Conservation (phyloP, 169 alveolate genomes). For the Theileria annulata region DNA sequence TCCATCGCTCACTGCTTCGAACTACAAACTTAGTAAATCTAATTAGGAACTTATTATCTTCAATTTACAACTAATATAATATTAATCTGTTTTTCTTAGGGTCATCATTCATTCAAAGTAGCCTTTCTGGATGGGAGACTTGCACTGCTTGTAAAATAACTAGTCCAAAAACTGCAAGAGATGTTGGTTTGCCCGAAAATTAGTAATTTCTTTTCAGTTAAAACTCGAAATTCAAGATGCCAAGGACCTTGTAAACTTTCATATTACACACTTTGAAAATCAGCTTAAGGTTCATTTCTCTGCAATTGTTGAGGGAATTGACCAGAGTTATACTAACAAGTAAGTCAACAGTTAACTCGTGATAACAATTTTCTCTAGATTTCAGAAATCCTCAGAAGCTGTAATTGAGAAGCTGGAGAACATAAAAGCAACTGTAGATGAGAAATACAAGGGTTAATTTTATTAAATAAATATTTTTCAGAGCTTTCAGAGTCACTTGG, state of each 20-base stretch:
- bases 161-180: background rate
- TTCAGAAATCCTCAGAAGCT: slow-evolving; percentile 35
- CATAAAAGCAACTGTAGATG: slow-evolving; percentile 41
- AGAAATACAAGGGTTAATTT: slow-evolving; percentile 31
- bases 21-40: background rate
- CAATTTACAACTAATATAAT: background rate
- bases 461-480: background rate
- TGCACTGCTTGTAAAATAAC: background rate
- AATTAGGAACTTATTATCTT: background rate
- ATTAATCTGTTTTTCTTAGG: background rate
- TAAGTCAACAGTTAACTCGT: background rate
- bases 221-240: slow-evolving; percentile 49
- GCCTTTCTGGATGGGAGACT: slow-evolving; percentile 44
- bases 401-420: slow-evolving; percentile 46
- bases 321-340: slow-evolving; percentile 23
- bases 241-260: slow-evolving; percentile 59
- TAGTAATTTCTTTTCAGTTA: background rate
- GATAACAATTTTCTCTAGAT: slow-evolving; percentile 3
- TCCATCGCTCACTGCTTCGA: background rate
- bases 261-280: slow-evolving; percentile 28
- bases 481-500: slow-evolving; percentile 11
- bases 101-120: background rate
- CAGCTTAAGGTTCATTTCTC: slow-evolving; percentile 21
- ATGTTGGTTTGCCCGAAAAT: slow-evolving; percentile 6
- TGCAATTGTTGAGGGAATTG: slow-evolving; percentile 24